Conservation (phyloP, 768 basidiomycete species). For the Amyloporia xantha region DNA sequence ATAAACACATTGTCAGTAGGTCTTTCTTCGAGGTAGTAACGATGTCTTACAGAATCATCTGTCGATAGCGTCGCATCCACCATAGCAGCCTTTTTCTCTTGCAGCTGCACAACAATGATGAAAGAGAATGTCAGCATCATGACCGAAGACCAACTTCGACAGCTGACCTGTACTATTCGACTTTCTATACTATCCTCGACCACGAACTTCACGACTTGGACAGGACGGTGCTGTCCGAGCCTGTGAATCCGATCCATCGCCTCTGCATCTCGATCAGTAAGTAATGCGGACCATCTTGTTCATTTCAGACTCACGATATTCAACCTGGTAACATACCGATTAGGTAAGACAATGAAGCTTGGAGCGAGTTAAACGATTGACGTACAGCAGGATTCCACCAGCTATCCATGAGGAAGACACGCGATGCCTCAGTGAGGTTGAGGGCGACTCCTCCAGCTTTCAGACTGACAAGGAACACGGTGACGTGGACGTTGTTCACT, state of each 20-base stretch:
- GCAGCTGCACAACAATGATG: constrained; percentile 41
- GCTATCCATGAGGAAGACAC: constrained; percentile 94
- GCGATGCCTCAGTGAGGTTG: constrained; percentile 85
- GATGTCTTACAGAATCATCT: constrained; percentile 60
- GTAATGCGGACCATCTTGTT: not conserved
- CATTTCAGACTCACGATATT: constrained; percentile 80
- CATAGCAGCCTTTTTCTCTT: constrained; percentile 97
- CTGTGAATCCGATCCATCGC: constrained; percentile 98
- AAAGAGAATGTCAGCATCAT: not conserved
- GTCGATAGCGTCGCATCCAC: constrained; percentile 79
- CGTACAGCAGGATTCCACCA: constrained; percentile 97
- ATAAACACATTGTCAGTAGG: not conserved
- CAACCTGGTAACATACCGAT: no score
- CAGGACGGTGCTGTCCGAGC: constrained; percentile 89
- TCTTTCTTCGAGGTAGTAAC: not conserved
- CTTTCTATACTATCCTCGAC: constrained; percentile 96
- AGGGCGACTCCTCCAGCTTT: constrained; percentile 95
- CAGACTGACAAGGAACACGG: constrained; percentile 94
- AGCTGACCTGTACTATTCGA: constrained; percentile 74
- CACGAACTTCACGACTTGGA: constrained; percentile 89
- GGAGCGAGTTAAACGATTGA: not conserved
- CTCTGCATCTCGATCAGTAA: constrained; percentile 39
- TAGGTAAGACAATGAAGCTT: not conserved
- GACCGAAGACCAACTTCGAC: not conserved
- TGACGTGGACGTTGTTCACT: constrained; percentile 92